Evolutionary conservation across 345 rosid genomes (phyloP).

Genomic region (Gossypium bickii): DNA sequence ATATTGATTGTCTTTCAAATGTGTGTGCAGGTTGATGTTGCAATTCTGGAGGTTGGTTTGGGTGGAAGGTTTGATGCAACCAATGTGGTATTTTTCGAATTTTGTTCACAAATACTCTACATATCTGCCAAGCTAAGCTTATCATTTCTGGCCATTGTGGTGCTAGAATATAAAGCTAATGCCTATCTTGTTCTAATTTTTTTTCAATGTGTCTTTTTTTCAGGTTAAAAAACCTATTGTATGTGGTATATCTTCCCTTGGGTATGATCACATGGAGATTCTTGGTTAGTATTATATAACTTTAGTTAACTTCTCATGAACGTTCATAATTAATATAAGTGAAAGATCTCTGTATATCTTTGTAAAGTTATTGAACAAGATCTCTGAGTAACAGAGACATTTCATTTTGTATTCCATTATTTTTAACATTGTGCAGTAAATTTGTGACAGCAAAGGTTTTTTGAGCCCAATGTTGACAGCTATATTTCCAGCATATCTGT

Average conservation of each 20-base stretch:
- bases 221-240: constrained; percentile 82
- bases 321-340: neutral
- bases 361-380: neutral
- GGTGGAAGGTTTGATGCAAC: constrained; percentile 93
- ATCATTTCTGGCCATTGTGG: neutral
- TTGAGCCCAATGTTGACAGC: neutral
- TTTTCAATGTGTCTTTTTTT: constrained; percentile 4
- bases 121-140: neutral
- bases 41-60: constrained; percentile 87
- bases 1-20: constrained; percentile 10
- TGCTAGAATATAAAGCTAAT: neutral
- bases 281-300: constrained; percentile 69
- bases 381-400: neutral
- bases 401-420: neutral
- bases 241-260: constrained; percentile 88
- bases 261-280: constrained; percentile 99
- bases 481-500: neutral
- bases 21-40: constrained; percentile 74
- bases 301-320: constrained; percentile 15
- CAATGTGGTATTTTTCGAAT: constrained; percentile 58
- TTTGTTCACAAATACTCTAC: neutral
- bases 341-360: neutral
- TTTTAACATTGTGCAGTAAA: neutral
- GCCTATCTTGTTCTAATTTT: constrained; percentile 8
- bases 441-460: neutral